Percentiles rank a stretch among this genome's conserved stretches.
Conservation (phyloP, 2,329 filamentous ascomycete genomes). For the Scleromitrula shiraiana region DNA sequence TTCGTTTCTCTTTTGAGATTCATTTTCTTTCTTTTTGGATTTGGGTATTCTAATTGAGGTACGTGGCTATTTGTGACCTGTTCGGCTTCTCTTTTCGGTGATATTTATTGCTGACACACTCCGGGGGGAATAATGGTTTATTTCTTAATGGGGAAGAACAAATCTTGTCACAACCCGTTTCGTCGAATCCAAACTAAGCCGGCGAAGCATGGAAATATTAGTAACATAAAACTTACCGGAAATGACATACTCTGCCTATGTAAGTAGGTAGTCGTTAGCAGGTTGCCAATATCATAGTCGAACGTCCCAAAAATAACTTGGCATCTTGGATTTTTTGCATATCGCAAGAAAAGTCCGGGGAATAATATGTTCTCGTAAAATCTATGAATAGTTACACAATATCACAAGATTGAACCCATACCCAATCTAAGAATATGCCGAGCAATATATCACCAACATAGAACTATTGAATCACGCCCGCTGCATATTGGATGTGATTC, state of each 20-base stretch:
- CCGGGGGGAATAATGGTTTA: not conserved
- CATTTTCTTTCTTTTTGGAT: too few relatives aligned
- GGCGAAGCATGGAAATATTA: too few relatives aligned
- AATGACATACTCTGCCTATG: too few relatives aligned
- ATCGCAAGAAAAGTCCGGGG: too few relatives aligned
- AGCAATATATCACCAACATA: not conserved
- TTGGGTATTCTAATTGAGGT: not conserved
- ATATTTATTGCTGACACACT: not conserved
- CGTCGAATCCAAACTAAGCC: not conserved
- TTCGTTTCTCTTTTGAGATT: too few relatives aligned
- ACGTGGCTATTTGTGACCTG: not conserved
- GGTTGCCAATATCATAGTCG: not conserved
- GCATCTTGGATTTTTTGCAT: not conserved
- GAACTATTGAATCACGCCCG: slow-evolving; percentile 7
- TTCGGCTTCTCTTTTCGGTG: not conserved
- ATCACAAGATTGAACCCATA: slow-evolving; percentile 7
- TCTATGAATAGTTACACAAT: slow-evolving; percentile 3
- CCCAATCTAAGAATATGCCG: slow-evolving; percentile 2
- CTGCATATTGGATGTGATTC: too few relatives aligned
- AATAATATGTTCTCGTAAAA: too few relatives aligned
- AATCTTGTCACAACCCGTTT: not conserved
- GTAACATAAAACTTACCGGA: too few relatives aligned
- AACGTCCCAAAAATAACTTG: slow-evolving; percentile 2
- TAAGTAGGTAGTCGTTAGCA: not conserved
- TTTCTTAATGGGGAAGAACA: not conserved